These are phyloP conservation scores for Yamadazyma laniorum DNA, from an alignment of 805 yeast species.

Conservation along the genomic window DNA sequence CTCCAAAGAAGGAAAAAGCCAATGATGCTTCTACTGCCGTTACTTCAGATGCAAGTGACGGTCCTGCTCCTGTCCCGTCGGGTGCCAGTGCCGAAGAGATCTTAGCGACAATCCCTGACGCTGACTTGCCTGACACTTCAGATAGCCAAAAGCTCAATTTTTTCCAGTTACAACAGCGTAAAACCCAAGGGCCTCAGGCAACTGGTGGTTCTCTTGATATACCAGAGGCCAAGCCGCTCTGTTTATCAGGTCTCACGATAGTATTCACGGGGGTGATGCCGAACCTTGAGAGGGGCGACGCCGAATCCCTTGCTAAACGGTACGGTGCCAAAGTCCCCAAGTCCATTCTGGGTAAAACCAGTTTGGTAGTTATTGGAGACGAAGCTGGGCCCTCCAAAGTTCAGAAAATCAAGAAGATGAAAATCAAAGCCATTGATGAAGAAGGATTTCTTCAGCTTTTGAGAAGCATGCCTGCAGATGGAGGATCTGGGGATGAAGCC, in stretches of 20 bases:
- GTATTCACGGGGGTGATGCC: slow-evolving; percentile 94
- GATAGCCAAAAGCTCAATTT: slow-evolving; percentile 56
- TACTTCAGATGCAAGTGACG: slow-evolving; percentile 3
- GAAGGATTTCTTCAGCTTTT: slow-evolving; percentile 79
- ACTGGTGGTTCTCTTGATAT: slow-evolving; percentile 41
- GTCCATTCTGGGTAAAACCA: slow-evolving; percentile 80
- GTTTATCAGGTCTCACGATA: slow-evolving; percentile 83
- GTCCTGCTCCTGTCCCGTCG: slow-evolving; percentile 7
- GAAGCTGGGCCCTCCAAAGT: slow-evolving; percentile 98
- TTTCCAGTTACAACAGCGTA: slow-evolving; percentile 40
- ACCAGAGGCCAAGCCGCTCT: slow-evolving; percentile 83
- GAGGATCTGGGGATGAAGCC: slow-evolving; percentile 84
- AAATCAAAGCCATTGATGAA: slow-evolving; percentile 81
- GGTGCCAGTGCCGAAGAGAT: slow-evolving; percentile 51
- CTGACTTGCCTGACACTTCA: slow-evolving; percentile 58
- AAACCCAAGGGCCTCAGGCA: slow-evolving; percentile 28
- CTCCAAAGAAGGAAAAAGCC: slow-evolving; percentile 4
- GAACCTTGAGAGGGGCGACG: slow-evolving; percentile 67
- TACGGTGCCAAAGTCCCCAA: slow-evolving; percentile 92
- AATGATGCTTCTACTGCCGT: slow-evolving; percentile 4
- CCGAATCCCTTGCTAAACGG: slow-evolving; percentile 72
- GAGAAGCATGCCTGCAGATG: slow-evolving; percentile 81
- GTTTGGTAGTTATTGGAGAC: slow-evolving; percentile 85
- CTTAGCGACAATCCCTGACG: slow-evolving; percentile 68
- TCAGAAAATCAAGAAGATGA: slow-evolving; percentile 67